These are phyloP conservation scores for Globisporangium echinulatum DNA, from an alignment of 352 stramenopile genomes.

Conservation along the genomic window DNA sequence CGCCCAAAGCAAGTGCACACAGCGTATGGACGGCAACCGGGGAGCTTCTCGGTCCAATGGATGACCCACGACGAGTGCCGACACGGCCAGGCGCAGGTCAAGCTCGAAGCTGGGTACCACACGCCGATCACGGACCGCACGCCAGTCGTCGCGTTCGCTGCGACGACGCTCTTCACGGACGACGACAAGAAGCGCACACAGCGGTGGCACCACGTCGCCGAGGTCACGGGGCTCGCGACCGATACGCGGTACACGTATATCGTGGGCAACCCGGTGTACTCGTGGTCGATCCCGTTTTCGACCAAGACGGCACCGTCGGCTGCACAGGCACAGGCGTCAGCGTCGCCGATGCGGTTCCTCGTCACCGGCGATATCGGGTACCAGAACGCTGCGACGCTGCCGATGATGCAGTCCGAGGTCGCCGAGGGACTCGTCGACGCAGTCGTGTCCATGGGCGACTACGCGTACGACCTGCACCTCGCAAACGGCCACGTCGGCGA, in stretches of 20 bases:
- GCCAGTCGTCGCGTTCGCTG: constrained; percentile 31
- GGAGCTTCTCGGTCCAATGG: constrained; percentile 74
- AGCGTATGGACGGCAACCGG: constrained; percentile 48
- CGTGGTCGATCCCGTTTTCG: constrained; percentile 74
- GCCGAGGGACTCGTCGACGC: constrained; percentile 67
- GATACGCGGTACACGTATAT: constrained; percentile 78
- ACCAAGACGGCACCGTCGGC: constrained; percentile 62
- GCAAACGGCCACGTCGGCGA: constrained; percentile 75
- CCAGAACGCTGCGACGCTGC: constrained; percentile 82
- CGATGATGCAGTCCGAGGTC: constrained; percentile 85
- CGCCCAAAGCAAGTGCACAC: constrained; percentile 80
- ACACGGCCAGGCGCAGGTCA: constrained; percentile 35
- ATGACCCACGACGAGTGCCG: constrained; percentile 59
- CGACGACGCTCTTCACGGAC: constrained; percentile 65
- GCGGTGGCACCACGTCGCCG: constrained; percentile 65
- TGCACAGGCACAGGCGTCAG: constrained; percentile 15
- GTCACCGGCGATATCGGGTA: constrained; percentile 87
- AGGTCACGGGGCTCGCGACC: constrained; percentile 51
- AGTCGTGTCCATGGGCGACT: constrained; percentile 85
- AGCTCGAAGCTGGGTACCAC: constrained; percentile 54
- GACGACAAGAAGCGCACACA: constrained; percentile 44
- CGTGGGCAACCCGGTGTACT: constrained; percentile 70
- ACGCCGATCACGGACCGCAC: constrained; percentile 33
- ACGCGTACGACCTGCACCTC: constrained; percentile 85
- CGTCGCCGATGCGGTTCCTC: constrained; percentile 55